Conservation (phyloP, 2,329 filamentous ascomycete species). For the Fusarium sp. region DNA sequence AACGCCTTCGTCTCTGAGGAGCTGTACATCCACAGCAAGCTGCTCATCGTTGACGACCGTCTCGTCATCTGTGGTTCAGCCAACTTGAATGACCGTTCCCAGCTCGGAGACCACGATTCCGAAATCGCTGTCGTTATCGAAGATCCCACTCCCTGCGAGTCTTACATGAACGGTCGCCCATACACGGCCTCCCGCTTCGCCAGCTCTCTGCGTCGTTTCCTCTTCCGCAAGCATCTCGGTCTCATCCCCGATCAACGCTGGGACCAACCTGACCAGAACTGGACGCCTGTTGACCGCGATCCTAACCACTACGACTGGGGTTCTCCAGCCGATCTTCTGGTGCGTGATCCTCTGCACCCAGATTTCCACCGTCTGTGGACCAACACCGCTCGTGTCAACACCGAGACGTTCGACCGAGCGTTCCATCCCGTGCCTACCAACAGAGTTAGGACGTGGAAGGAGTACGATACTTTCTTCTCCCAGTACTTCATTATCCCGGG, state of each 20-base stretch:
- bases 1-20: constrained; percentile 72
- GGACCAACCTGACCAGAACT: constrained; percentile 77
- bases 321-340: constrained; percentile 73
- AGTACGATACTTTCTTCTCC: constrained; percentile 79
- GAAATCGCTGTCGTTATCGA: constrained; percentile 93
- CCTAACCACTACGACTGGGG: constrained; percentile 81
- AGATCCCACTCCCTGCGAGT: constrained; percentile 76
- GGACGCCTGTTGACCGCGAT: constrained; percentile 76
- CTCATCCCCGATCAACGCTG: constrained; percentile 80
- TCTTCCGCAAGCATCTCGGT: constrained; percentile 93
- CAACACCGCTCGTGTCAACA: constrained; percentile 78
- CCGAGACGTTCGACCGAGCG: constrained; percentile 80
- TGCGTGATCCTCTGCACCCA: constrained; percentile 77
- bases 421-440: constrained; percentile 85
- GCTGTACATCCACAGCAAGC: constrained; percentile 73
- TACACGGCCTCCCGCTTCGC: constrained; percentile 82
- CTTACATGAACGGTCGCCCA: constrained; percentile 77
- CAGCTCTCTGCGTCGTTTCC: constrained; percentile 81
- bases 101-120: constrained; percentile 85
- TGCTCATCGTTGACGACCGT: constrained; percentile 84
- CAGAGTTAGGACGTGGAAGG: constrained; percentile 74
- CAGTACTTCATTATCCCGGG: constrained; percentile 72
- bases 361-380: constrained; percentile 80
- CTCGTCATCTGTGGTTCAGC: constrained; percentile 82
- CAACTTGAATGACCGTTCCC: constrained; percentile 72